Evolutionary conservation across 2,329 filamentous ascomycete genomes (phyloP).

Genomic region (Sodiomyces alkalinus): DNA sequence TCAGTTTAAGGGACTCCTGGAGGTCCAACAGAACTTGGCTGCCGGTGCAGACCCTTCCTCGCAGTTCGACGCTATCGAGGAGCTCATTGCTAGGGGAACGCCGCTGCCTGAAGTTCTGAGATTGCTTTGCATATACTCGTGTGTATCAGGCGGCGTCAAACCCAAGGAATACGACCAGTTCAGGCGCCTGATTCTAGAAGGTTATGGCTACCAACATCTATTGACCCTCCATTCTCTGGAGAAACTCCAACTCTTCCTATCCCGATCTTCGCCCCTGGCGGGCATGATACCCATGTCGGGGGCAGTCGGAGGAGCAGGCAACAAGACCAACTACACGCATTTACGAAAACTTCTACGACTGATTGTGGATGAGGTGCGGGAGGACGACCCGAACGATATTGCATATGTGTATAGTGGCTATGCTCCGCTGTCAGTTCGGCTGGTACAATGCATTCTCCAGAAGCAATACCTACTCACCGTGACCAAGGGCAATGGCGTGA

Average conservation of each 20-base stretch:
- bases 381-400: conserved; percentile 85
- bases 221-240: conserved; percentile 80
- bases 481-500: conserved; percentile 43
- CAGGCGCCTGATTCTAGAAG: conserved; percentile 74
- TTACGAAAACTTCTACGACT: conserved; percentile 74
- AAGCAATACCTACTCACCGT: conserved; percentile 69
- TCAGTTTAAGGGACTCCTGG: conserved; percentile 72
- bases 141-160: conserved; percentile 75
- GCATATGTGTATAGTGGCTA: conserved; percentile 98
- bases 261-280: conserved; percentile 62
- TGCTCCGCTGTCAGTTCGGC: conserved; percentile 76
- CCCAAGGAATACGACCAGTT: conserved; percentile 81
- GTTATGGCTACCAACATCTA: conserved; percentile 89
- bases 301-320: conserved; percentile 34
- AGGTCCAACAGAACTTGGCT: conserved; percentile 91
- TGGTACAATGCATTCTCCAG: conserved; percentile 86
- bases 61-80: conserved; percentile 82
- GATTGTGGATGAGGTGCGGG: conserved; percentile 92
- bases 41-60: conserved; percentile 78
- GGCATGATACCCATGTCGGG: conserved; percentile 66
- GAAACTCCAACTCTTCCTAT: conserved; percentile 73
- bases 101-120: conserved; percentile 71
- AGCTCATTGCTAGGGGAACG: conserved; percentile 79
- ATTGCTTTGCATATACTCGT: conserved; percentile 81
- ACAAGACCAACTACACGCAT: conserved; percentile 78